Percentiles rank a stretch among this genome's conserved stretches.
Conservation (phyloP, 345 rosid genomes). For the Melaleuca alternifolia region DNA sequence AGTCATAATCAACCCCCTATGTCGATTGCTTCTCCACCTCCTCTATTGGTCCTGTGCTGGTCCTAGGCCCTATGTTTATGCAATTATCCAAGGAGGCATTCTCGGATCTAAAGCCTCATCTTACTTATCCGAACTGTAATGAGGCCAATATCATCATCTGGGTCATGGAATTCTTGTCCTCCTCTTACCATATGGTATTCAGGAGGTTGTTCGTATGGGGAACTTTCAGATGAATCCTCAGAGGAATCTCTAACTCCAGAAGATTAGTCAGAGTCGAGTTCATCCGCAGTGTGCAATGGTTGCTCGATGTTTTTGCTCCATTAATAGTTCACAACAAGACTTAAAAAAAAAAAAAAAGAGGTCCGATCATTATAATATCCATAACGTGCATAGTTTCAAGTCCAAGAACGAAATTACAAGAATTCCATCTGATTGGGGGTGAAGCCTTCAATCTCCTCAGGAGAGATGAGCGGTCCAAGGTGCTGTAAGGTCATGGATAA, state of each 20-base stretch:
- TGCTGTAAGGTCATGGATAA: not conserved
- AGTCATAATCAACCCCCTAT: not conserved
- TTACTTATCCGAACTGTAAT: rapidly evolving
- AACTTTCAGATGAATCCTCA: not conserved
- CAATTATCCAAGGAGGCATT: not conserved
- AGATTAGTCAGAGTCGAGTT: not conserved
- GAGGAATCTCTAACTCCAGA: not conserved
- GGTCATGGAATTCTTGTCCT: not conserved
- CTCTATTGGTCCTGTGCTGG: not conserved
- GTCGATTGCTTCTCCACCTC: not conserved
- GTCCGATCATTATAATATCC: not conserved
- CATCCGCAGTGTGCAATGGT: not conserved
- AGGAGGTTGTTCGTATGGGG: not conserved
- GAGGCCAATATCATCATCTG: not conserved
- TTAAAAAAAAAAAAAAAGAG: not conserved
- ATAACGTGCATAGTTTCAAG: not conserved
- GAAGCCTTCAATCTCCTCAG: not conserved
- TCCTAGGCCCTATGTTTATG: rapidly evolving
- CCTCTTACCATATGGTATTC: not conserved
- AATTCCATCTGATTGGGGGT: not conserved
- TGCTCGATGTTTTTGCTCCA: not conserved
- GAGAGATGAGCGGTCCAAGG: not conserved
- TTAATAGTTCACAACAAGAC: not conserved
- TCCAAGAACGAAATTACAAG: not conserved
- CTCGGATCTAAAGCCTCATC: not conserved